These are phyloP conservation scores for Saccharomycopsis javanensis DNA, from an alignment of 805 yeast species.

Conservation along the genomic window DNA sequence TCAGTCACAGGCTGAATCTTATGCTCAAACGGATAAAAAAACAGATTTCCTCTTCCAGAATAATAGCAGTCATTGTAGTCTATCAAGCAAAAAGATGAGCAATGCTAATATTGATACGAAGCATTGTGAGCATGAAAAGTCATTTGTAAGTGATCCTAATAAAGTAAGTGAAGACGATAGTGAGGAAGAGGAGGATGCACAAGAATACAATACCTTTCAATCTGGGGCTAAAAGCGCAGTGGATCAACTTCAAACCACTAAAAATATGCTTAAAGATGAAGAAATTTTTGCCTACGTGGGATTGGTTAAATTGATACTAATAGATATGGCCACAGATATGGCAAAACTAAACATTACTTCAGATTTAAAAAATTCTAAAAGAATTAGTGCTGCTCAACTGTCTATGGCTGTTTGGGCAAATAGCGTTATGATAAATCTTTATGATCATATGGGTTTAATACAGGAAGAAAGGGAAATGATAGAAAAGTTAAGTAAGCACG, in stretches of 20 bases:
- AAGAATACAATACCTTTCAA: conserved; percentile 29
- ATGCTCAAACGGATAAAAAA: conserved; percentile 41
- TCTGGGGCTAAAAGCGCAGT: conserved; percentile 34
- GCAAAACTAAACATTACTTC: conserved; percentile 39
- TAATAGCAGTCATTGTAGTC: background rate
- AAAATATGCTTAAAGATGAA: conserved; percentile 65
- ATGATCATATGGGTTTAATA: conserved; percentile 68
- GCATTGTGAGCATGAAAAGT: conserved; percentile 8
- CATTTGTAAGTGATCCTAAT: conserved; percentile 19
- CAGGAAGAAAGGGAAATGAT: conserved; percentile 82
- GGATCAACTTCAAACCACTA: conserved; percentile 72
- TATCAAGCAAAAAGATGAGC: conserved; percentile 5
- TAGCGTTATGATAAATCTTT: conserved; percentile 57
- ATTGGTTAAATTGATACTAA: conserved; percentile 60
- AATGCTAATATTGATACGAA: conserved; percentile 13
- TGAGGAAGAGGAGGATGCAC: conserved; percentile 25
- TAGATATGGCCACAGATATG: conserved; percentile 73
- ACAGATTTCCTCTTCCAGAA: conserved; percentile 45
- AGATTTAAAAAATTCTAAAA: conserved; percentile 40
- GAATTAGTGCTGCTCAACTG: conserved; percentile 59
- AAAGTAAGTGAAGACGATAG: conserved; percentile 25
- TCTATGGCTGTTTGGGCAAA: conserved; percentile 80
- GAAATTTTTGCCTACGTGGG: conserved; percentile 93
- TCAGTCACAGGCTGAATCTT: conserved; percentile 75
- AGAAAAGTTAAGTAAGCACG: conserved; percentile 75